These are phyloP conservation scores for Cryphonectria parasitica DNA, from an alignment of 2,329 filamentous ascomycete genomes.

Conservation along the genomic window DNA sequence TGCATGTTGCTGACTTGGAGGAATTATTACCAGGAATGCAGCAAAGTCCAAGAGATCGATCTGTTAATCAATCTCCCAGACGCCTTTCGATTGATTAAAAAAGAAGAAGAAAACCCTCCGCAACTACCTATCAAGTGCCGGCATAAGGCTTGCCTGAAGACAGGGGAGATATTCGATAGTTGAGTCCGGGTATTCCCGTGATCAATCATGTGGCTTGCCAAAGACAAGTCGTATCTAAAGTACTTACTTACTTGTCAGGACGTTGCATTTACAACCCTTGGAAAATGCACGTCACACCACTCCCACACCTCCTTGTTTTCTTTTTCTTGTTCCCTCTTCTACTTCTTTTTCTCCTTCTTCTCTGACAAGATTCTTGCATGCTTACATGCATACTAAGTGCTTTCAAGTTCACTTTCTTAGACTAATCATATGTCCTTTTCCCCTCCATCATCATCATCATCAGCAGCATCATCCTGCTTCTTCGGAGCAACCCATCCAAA, in stretches of 20 bases:
- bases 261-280: neutral
- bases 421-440: neutral
- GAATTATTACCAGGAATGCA: neutral
- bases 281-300: neutral
- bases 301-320: neutral
- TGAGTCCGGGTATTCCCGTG: neutral
- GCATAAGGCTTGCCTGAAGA: constrained; percentile 7
- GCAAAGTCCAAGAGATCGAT: neutral
- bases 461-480: neutral
- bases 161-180: neutral
- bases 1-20: neutral
- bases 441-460: neutral
- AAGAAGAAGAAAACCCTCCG: neutral
- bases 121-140: neutral
- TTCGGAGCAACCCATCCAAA: constrained; percentile 10
- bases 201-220: constrained; percentile 3
- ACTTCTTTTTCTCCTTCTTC: no score
- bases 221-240: neutral
- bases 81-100: neutral
- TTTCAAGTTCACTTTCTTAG: neutral
- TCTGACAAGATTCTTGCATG: neutral
- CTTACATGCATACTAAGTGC: neutral
- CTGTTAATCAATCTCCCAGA: neutral
- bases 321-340: neutral
- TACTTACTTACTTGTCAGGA: neutral